Percentiles rank a stretch among this genome's conserved stretches.
Evolutionary conservation across 2,329 filamentous ascomycete species (phyloP).

Genomic region (Penicillium sp.): DNA sequence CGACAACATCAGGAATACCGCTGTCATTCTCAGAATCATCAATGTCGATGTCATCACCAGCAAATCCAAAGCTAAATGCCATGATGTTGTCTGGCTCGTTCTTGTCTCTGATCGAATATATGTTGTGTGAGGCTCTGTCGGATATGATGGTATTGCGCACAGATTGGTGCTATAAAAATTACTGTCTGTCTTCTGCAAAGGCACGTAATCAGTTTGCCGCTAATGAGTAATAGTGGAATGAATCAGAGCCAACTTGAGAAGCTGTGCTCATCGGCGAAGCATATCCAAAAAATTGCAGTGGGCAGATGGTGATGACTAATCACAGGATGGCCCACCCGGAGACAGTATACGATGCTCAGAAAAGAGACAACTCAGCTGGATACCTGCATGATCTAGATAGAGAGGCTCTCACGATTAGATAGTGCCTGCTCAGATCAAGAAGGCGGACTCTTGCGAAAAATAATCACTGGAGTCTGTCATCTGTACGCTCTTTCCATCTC

Average conservation of each 20-base stretch:
- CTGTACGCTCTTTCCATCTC: no score
- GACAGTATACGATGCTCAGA: no score
- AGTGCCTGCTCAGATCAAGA: no score
- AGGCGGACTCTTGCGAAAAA: no score
- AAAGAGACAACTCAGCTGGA: no score
- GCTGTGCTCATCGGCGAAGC: not conserved
- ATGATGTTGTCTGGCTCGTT: slow-evolving; percentile 15
- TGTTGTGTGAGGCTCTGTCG: not conserved
- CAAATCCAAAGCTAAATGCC: slow-evolving; percentile 57
- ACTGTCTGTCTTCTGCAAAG: not conserved
- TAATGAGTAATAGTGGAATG: not conserved
- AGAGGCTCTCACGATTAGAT: no score
- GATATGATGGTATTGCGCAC: not conserved
- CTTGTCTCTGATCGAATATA: not conserved
- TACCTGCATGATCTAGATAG: no score
- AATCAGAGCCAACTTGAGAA: not conserved
- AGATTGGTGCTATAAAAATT: not conserved
- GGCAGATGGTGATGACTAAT: slow-evolving; percentile 14
- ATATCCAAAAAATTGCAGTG: slow-evolving; percentile 20
- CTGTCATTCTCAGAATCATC: slow-evolving; percentile 36
- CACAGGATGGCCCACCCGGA: not conserved
- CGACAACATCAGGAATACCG: slow-evolving; percentile 12
- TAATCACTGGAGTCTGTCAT: no score
- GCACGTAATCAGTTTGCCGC: not conserved
- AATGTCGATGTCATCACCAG: slow-evolving; percentile 57